Base-by-base conservation (phyloP, 140 eudicot species). In the Bidens hawaiensis region DNA sequence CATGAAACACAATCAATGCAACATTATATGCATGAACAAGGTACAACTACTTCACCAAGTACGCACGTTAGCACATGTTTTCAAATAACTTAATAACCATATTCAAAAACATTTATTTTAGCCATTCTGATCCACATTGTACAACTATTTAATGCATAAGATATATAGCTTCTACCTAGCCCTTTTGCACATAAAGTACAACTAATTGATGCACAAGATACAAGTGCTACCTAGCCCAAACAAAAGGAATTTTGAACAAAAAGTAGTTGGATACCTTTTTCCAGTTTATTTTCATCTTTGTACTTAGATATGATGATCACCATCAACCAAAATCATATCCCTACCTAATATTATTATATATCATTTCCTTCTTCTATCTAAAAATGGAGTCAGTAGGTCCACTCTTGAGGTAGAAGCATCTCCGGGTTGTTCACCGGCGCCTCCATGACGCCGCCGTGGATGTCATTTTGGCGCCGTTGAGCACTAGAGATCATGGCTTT, bases 401-500 rank as follows among this genome's bases (percentile, higher is more conserved):
- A 87, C n/a, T 87, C 95, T 58, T 70, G 83, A 16, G 95, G 95
- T 12, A 81, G 88, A 36, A 67, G 64, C 30, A 67, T 14, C 26
- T 81, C 87, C 0, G 70, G 76, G 69, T 57, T 76, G 69, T 52
- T n/a, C n/a, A n/a, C n/a, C n/a, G n/a, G n/a, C n/a, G n/a, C n/a
- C n/a, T n/a, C 75, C 17, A 55, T 46, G 1, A 56, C 27, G 58
- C 66, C 57, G 56, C 27, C 73, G 24, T 14, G 33, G 34, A 49
- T 23, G 16, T 46, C 71, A n/a, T 71, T 64, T 59, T 46, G 52
- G 19, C 73, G 81, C 24, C 60, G 10, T 2, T 31, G 38, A 2
- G 69, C 64, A 43, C 50, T 62, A 7, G 22, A 7, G 33, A 69
- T 18, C 48, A 71, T 7, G 4, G 81, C 79, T 45, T 79, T 77